Evolutionary conservation across 768 basidiomycete genomes (phyloP).

Genomic region (Naematelia aurantialba): DNA sequence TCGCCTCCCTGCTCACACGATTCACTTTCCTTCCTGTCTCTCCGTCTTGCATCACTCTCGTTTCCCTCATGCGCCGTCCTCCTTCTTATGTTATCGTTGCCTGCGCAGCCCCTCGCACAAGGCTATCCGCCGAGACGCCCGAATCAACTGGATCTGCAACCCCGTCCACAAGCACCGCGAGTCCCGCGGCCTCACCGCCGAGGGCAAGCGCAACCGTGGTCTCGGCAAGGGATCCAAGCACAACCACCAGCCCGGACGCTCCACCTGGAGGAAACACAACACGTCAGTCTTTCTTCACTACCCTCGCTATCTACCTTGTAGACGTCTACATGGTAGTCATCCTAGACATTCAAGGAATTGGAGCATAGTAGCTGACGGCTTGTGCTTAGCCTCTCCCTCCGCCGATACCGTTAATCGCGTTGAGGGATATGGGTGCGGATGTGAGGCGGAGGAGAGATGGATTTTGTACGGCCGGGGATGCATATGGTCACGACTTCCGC

Average conservation of each 20-base stretch:
- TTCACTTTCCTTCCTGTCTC: neutral
- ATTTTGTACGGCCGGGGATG: neutral
- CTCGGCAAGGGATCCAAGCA: conserved; percentile 89
- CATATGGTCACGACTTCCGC: neutral
- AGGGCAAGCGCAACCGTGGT: conserved; percentile 98
- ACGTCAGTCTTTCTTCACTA: conserved; percentile 52
- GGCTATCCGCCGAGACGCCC: conserved; percentile 85
- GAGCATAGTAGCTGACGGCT: too few relatives aligned
- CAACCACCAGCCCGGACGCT: conserved; percentile 86
- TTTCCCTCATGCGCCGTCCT: conserved; percentile 18
- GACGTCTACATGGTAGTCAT: too few relatives aligned
- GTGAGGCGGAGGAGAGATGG: neutral
- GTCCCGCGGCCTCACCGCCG: conserved; percentile 91
- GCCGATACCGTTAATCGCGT: conserved; percentile 51
- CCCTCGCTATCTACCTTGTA: too few relatives aligned
- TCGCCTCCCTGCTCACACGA: conserved; percentile 2
- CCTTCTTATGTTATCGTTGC: neutral
- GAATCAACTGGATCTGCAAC: conserved; percentile 98
- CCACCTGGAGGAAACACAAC: conserved; percentile 98
- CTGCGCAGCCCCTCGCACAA: conserved; percentile 50
- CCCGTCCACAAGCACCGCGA: conserved; percentile 99
- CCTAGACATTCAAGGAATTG: too few relatives aligned
- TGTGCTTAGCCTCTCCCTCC: conserved; percentile 46
- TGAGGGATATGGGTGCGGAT: conserved; percentile 1
- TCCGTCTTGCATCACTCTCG: neutral